Evolutionary conservation across 2,329 filamentous ascomycete genomes (phyloP), one percentile per base, ranked within the genome.

Genomic region (Paecilomyces dactylethromorphus): DNA sequence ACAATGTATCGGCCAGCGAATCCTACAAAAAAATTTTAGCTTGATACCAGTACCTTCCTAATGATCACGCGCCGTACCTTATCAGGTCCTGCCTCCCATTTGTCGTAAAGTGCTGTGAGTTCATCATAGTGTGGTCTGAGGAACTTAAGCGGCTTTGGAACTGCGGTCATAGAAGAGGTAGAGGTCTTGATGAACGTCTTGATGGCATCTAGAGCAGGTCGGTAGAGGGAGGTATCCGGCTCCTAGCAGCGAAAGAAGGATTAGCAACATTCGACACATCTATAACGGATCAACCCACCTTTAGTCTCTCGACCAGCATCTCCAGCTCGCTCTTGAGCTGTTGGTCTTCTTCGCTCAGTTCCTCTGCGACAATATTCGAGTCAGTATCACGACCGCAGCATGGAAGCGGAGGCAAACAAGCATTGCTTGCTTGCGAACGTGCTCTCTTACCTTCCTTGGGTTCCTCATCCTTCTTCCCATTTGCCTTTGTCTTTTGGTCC

Each of bases 161-260:
- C 94, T 60, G 94, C 94, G 54, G 94, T 99, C 94, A 99, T 99
- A 53, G 95, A 99, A 60, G 92, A 97, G 65, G 94, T 99, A 60
- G 94, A 96, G 58, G 94, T 99, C 82, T 97, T 97, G 82, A 99
- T 99, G 73, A 91, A 95, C 70, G 88, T 91, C 82, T 97, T 97
- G 86, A 99, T 97, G 66, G 92, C 89, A 77, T 97, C 92, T 66
- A 99, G 82, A 57, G 94, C 90, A 60, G 92, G 86, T 75, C 92
- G 93, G 81, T 97, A 97, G 66, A 97, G 88, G 60, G 86, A 87
- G 65, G 84, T 83, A 78, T 97, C 90, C 65, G 88, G 83, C 80
- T 97, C 94, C 91, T 96, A 70, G 56, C 57, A 54, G 52, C 33
- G 33, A 57, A 54, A 58, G 53, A 53, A 54, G 59, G 26, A 66